Base-by-base conservation (phyloP, 257 asterid genomes). In the Thymus mandschuricus region DNA sequence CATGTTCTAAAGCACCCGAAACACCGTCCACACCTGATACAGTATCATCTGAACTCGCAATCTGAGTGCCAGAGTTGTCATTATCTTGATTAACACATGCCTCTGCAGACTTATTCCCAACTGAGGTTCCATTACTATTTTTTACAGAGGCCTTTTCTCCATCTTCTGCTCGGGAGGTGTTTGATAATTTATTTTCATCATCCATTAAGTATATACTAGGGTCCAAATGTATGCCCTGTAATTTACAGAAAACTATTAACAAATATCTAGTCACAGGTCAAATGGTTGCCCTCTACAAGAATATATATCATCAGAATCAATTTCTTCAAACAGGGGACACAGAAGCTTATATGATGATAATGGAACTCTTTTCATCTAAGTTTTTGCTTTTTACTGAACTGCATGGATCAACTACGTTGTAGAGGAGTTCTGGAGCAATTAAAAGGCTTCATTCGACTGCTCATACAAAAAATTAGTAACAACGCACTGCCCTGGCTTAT, bases 141-240 rank as follows among this genome's bases (percentile, higher is more conserved):
- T 75, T 75, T 59, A 57, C 83, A 29, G 34, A 71, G 55, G 80
- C 46, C 70, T 87, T 85, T 69, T 81, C 84, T 68, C 75, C 91
- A 48, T 75, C 90, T 73, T 81, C 88, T 70, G 84, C 70, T 68
- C 80, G 83, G 46, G 55, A 4, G 73, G 78, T 72, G 50, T 83
- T 49, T 45, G 90, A 77, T 54, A 72, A 73, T 79, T 92, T 88
- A 75, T 83, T 89, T 74, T 87, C 98, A 66, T 90, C 98, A 76
- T 95, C 96, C 97, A 95, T 92, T 60, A 92, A 81, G 79, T 95
- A 95, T 62, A 95, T 95, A 81, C 96, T 95, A 29, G 98, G 99
- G 84, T 92, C 98, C 89, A 95, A 84, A 86, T 95, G 98, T 83
- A 90, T 92, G 69, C 98, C 99, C 99, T 95, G 96, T 59, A 82